Conservation (phyloP, 768 basidiomycete genomes). For the Boletus subcaerulescens region DNA sequence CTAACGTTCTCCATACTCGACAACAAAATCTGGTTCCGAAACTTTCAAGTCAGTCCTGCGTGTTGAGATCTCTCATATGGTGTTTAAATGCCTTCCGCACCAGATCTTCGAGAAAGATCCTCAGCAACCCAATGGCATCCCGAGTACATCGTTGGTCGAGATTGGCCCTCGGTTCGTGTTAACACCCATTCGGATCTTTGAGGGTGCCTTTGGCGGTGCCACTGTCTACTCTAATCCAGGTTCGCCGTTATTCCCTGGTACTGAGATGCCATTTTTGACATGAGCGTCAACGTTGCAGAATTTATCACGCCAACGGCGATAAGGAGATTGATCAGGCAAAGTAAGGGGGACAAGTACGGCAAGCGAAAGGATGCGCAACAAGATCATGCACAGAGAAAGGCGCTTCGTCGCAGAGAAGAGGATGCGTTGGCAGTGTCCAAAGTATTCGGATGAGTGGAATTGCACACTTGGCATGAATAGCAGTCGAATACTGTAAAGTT, state of each 20-base stretch:
- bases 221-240: conserved; percentile 96
- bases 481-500: neutral
- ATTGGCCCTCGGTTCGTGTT: conserved; percentile 97
- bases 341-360: conserved; percentile 79
- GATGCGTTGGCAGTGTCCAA: conserved; percentile 81
- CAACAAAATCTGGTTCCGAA: conserved; percentile 98
- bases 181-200: conserved; percentile 96
- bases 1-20: conserved; percentile 95
- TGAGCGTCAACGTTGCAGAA: conserved; percentile 46
- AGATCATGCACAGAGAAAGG: conserved; percentile 63
- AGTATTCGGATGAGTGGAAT: conserved; percentile 72
- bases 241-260: conserved; percentile 33
- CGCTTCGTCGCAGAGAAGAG: conserved; percentile 61
- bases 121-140: conserved; percentile 77
- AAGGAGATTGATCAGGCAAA: conserved; percentile 64
- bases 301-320: conserved; percentile 87
- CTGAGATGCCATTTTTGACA: neutral
- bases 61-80: neutral
- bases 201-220: conserved; percentile 93
- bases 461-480: neutral
- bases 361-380: conserved; percentile 75
- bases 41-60: conserved; percentile 75
- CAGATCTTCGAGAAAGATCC: conserved; percentile 96
- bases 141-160: conserved; percentile 86
- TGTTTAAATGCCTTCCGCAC: neutral